phyloP scores from a whole-genome alignment of 2,329 filamentous ascomycete species.

The Tolypocladium ophioglossoides region DNA sequence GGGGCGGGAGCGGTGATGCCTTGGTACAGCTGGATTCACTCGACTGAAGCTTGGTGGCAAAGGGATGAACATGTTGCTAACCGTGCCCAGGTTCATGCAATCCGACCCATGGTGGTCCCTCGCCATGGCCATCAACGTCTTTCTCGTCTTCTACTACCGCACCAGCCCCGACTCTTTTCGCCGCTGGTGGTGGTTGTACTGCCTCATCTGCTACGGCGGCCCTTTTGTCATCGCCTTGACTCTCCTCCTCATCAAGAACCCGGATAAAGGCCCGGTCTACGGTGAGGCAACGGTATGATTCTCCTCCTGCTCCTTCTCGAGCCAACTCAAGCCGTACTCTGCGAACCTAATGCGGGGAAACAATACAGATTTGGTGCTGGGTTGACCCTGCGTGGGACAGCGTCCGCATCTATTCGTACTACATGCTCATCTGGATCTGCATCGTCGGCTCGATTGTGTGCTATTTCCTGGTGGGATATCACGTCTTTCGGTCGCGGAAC shows the following conservation, averaged over 20 bases:
- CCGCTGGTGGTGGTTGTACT: slow-evolving; percentile 63
- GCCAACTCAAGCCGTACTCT: neutral
- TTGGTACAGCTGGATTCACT: neutral
- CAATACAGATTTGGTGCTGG: slow-evolving; percentile 49
- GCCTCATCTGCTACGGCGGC: slow-evolving; percentile 59
- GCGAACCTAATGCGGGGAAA: neutral
- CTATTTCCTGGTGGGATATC: slow-evolving; percentile 46
- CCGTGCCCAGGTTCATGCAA: slow-evolving; percentile 55
- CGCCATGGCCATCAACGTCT: slow-evolving; percentile 75
- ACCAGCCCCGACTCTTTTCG: slow-evolving; percentile 56
- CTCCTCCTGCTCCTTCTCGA: neutral
- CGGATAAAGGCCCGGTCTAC: slow-evolving; percentile 31
- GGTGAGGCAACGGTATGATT: slow-evolving; percentile 44
- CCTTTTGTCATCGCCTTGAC: slow-evolving; percentile 57
- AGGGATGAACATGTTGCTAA: slow-evolving; percentile 32
- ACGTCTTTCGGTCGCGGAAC: slow-evolving; percentile 49
- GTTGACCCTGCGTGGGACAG: slow-evolving; percentile 42
- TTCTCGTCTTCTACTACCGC: slow-evolving; percentile 55
- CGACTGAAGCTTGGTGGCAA: neutral
- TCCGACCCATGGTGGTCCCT: slow-evolving; percentile 69
- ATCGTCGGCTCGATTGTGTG: slow-evolving; percentile 43
- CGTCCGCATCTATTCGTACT: slow-evolving; percentile 50
- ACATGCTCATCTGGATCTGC: slow-evolving; percentile 51
- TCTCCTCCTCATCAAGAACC: slow-evolving; percentile 45
- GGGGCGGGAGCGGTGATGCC: neutral